Evolutionary conservation across 495 filamentous ascomycete species (phyloP).

Genomic region (Cercophora sp.): DNA sequence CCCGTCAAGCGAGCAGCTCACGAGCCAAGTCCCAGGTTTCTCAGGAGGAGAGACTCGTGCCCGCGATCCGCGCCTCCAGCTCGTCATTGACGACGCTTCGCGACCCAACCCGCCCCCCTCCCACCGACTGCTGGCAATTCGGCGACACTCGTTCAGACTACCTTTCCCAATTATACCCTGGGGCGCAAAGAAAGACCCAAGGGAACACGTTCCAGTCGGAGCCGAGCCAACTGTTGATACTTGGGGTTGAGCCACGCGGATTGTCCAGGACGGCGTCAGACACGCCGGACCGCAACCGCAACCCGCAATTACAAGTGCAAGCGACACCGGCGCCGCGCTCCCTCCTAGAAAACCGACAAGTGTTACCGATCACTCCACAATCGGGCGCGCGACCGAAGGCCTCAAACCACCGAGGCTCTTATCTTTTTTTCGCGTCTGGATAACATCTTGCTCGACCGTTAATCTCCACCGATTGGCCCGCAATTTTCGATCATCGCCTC

Average conservation of each 20-base stretch:
- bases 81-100: constrained; percentile 17
- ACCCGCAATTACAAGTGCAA: not conserved
- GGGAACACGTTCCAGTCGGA: too few species aligned
- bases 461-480: constrained; percentile 6
- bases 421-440: constrained; percentile 1
- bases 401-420: not conserved
- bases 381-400: not conserved
- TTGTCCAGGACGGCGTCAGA: too few species aligned
- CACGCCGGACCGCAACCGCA: too few species aligned
- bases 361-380: not conserved
- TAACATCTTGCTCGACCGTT: constrained; percentile 5
- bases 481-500: not conserved
- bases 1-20: constrained; percentile 12
- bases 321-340: not conserved
- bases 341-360: not conserved
- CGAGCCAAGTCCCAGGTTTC: constrained; percentile 6
- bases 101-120: constrained; percentile 10
- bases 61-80: constrained; percentile 12
- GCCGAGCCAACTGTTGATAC: too few species aligned
- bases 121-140: constrained; percentile 5
- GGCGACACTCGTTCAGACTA: constrained; percentile 11
- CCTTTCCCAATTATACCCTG: not conserved
- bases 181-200: too few species aligned
- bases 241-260: too few species aligned
- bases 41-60: not conserved